These are phyloP conservation scores for Xylaria bambusicola DNA, from an alignment of 495 filamentous ascomycete genomes.

Conservation along the genomic window DNA sequence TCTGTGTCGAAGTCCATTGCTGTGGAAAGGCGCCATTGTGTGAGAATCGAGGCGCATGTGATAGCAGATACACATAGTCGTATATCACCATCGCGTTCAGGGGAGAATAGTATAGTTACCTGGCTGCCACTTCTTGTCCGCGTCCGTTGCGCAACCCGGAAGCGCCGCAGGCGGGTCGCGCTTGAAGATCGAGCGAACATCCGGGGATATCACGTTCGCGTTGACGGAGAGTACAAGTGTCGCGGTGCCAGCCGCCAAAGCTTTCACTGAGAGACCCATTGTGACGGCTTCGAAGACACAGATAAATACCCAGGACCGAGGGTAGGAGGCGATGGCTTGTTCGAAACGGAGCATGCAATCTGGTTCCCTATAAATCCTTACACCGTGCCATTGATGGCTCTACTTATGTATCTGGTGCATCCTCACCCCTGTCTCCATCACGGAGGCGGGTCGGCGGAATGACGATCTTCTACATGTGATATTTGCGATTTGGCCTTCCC, in stretches of 20 bases:
- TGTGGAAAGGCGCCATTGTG: neutral
- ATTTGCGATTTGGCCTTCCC: neutral
- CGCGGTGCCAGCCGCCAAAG: conserved; percentile 3
- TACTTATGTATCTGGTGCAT: neutral
- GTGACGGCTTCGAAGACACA: neutral
- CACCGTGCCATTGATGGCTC: too few species aligned
- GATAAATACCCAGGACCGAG: neutral
- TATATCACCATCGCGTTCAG: neutral
- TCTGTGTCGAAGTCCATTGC: conserved; percentile 38
- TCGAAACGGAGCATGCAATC: neutral
- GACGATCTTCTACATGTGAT: neutral
- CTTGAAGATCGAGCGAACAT: neutral
- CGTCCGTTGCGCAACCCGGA: conserved; percentile 8
- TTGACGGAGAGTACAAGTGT: conserved; percentile 7
- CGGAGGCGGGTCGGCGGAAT: neutral
- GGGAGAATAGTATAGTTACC: neutral
- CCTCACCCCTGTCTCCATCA: neutral
- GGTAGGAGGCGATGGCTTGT: neutral
- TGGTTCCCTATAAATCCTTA: neutral
- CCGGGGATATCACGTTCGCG: neutral
- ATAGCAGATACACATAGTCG: neutral
- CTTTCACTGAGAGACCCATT: conserved; percentile 7
- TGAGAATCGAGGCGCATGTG: neutral
- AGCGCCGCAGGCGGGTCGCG: conserved; percentile 13
- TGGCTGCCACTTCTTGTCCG: conserved; percentile 16